Conservation (phyloP, 345 rosid genomes). For the Acer saccharum region DNA sequence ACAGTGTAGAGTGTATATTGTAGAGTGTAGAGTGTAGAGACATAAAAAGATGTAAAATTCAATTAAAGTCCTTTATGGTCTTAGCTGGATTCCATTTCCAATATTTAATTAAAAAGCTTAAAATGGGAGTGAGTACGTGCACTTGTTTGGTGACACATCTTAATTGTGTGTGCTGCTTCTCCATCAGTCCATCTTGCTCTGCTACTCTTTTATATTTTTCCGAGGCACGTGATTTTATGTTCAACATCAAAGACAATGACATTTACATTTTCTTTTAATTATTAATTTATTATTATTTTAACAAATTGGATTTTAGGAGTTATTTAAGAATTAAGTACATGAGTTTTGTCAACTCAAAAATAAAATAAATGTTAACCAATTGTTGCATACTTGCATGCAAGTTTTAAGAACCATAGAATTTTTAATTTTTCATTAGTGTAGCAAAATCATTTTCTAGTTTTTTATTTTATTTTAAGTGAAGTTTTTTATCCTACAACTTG, state of each 20-base stretch:
- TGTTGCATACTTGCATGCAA: neutral
- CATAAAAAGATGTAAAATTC: neutral
- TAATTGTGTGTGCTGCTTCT: neutral
- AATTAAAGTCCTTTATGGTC: neutral
- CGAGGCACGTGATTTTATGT: neutral
- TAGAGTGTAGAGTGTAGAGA: neutral
- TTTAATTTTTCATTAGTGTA: neutral
- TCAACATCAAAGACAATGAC: neutral
- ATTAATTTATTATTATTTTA: too few relatives aligned
- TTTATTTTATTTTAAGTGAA: too few relatives aligned
- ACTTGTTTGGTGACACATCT: neutral
- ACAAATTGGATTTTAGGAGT: neutral
- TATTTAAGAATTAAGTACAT: neutral
- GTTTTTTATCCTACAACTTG: too few relatives aligned
- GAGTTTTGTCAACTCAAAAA: neutral
- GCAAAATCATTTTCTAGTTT: too few relatives aligned
- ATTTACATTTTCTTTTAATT: too few relatives aligned
- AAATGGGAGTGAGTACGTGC: neutral
- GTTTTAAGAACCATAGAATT: neutral
- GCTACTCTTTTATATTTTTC: neutral
- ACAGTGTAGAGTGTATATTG: too few relatives aligned
- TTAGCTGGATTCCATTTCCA: slow-evolving; percentile 22
- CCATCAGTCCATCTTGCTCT: neutral
- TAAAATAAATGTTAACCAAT: too few relatives aligned
- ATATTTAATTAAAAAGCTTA: too few relatives aligned